phyloP scores from a whole-genome alignment of 768 basidiomycete species.

The Auricularia auricula-judae region DNA sequence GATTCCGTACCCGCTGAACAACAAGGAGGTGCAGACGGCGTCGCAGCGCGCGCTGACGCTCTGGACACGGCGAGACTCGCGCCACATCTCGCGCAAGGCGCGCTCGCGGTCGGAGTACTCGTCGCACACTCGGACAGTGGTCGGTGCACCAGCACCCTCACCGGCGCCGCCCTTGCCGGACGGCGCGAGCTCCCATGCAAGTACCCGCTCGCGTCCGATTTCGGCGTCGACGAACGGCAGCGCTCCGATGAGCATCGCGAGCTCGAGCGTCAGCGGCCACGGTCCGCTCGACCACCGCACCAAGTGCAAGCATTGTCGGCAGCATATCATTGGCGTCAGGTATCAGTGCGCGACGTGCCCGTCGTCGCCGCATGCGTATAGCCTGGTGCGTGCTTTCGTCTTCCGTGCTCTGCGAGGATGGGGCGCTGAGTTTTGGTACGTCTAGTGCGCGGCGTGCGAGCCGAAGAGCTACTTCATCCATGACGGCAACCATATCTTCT shows the following conservation, averaged over 20 bases:
- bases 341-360: conserved; percentile 90
- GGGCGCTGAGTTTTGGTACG: background rate
- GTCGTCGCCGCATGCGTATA: conserved; percentile 59
- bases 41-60: conserved; percentile 63
- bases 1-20: conserved; percentile 80
- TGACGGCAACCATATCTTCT: conserved; percentile 77
- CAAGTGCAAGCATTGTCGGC: conserved; percentile 4
- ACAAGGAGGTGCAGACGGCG: conserved; percentile 60
- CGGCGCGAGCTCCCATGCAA: background rate
- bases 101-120: conserved; percentile 46
- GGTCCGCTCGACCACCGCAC: conserved; percentile 4
- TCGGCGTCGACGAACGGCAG: background rate
- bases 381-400: conserved; percentile 42
- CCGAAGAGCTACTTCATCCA: conserved; percentile 65
- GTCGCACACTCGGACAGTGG: conserved; percentile 55
- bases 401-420: background rate
- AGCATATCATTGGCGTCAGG: conserved; percentile 68
- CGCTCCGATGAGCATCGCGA: conserved; percentile 37
- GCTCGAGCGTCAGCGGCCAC: background rate
- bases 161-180: background rate
- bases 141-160: conserved; percentile 25
- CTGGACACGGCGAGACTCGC: conserved; percentile 70
- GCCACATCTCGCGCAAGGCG: conserved; percentile 27
- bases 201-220: background rate
- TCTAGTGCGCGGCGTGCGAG: conserved; percentile 75